A percentile compares a stretch with the other conserved stretches of the same genome.
These are phyloP conservation scores for Trypanosoma scelopori DNA, from an alignment of 208 protist genomes.

Conservation along the genomic window DNA sequence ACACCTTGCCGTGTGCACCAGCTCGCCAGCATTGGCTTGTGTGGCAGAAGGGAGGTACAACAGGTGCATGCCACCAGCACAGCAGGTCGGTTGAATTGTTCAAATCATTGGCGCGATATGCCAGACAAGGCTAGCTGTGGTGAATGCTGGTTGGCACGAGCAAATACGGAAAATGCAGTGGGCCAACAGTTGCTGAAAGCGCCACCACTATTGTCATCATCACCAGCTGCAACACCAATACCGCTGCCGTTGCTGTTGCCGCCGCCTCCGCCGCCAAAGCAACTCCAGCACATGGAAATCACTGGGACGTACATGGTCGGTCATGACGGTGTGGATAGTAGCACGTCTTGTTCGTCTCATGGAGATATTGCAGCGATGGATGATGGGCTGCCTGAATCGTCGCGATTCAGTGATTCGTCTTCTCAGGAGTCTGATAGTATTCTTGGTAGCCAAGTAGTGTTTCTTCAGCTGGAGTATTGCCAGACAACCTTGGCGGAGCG, in stretches of 20 bases:
- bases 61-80: background rate
- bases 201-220: background rate
- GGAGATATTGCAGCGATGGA: constrained; percentile 1
- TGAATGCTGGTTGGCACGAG: too few species aligned
- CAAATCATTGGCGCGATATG: background rate
- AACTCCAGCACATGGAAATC: background rate
- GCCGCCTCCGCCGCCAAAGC: too few species aligned
- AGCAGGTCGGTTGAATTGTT: background rate
- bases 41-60: constrained; percentile 36
- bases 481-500: constrained; percentile 71
- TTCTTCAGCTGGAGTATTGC: constrained; percentile 89
- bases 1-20: constrained; percentile 64
- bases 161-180: too few species aligned
- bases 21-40: constrained; percentile 69
- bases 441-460: constrained; percentile 60
- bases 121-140: background rate
- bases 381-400: constrained; percentile 15
- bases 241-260: too few species aligned
- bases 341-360: background rate
- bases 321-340: constrained; percentile 21
- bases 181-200: background rate
- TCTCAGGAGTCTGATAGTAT: constrained; percentile 20
- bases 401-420: background rate
- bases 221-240: too few species aligned
- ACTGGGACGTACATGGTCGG: constrained; percentile 20